These are phyloP conservation scores for Thalassiosira hispida DNA, from an alignment of 352 stramenopile genomes.

Conservation along the genomic window DNA sequence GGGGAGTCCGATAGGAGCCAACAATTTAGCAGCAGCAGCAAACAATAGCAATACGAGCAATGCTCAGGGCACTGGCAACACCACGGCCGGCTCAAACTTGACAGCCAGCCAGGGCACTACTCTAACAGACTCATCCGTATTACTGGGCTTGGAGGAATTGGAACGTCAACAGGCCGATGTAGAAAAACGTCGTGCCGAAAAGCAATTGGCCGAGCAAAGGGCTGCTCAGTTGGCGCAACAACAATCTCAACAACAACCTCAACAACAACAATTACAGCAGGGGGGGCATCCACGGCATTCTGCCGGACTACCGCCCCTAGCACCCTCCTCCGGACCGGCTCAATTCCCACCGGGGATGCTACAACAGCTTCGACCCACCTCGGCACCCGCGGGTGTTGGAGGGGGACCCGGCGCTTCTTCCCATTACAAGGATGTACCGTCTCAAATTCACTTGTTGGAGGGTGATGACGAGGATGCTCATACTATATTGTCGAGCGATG, in stretches of 20 bases:
- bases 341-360: neutral
- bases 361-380: too few species aligned
- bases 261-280: conserved; percentile 24
- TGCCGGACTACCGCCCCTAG: conserved; percentile 38
- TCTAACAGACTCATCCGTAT: conserved; percentile 17
- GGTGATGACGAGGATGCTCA: conserved; percentile 43
- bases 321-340: neutral
- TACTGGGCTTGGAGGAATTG: conserved; percentile 57
- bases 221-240: neutral
- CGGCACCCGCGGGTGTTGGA: too few species aligned
- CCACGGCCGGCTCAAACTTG: too few species aligned
- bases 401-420: too few species aligned
- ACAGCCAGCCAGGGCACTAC: too few species aligned
- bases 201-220: neutral
- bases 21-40: too few species aligned
- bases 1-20: neutral
- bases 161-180: conserved; percentile 59
- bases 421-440: conserved; percentile 33
- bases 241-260: conserved; percentile 24
- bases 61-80: too few species aligned
- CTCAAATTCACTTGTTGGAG: conserved; percentile 49
- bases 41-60: too few species aligned
- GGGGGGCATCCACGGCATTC: neutral
- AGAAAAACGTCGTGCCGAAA: conserved; percentile 35
- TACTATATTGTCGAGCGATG: conserved; percentile 27